Conservation (phyloP, 768 basidiomycete species). For the Xerocomellus dryophilus region DNA sequence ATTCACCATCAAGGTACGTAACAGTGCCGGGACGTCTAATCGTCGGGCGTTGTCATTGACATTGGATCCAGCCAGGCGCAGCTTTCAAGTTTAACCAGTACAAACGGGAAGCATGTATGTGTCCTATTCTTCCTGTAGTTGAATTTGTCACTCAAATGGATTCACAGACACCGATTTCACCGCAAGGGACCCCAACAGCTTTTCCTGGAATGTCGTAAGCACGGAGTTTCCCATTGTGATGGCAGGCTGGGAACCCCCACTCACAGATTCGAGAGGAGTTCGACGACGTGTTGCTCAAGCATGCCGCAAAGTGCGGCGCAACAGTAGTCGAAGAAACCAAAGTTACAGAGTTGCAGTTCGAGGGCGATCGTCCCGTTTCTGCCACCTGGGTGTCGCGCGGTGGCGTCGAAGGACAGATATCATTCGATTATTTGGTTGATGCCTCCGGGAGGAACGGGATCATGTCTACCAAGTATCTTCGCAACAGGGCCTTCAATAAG, state of each 20-base stretch:
- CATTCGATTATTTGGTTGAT: slow-evolving; percentile 10
- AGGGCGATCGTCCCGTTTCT: no score
- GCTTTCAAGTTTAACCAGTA: slow-evolving; percentile 12
- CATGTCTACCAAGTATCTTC: slow-evolving; percentile 29
- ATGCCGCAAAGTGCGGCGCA: background rate
- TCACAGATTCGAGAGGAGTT: slow-evolving; percentile 6
- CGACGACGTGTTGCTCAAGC: background rate
- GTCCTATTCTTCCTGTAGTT: no score
- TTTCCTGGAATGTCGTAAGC: slow-evolving; percentile 5
- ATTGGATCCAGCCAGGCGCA: slow-evolving; percentile 2
- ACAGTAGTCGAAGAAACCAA: slow-evolving; percentile 3
- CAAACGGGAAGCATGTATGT: slow-evolving; percentile 15
- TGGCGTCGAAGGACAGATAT: background rate
- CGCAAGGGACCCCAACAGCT: background rate
- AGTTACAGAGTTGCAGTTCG: slow-evolving; percentile 6
- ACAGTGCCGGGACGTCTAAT: no score
- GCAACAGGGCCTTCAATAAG: slow-evolving; percentile 35
- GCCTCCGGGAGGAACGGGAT: slow-evolving; percentile 14
- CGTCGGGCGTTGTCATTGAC: background rate
- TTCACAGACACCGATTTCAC: slow-evolving; percentile 10
- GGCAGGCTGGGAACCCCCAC: no score
- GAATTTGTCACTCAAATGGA: background rate
- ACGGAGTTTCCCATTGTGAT: no score
- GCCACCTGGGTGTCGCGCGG: no score
- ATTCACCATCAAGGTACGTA: slow-evolving; percentile 10